Evolutionary conservation across 495 filamentous ascomycete genomes (phyloP).

Genomic region (Hypoxylon fuscum): DNA sequence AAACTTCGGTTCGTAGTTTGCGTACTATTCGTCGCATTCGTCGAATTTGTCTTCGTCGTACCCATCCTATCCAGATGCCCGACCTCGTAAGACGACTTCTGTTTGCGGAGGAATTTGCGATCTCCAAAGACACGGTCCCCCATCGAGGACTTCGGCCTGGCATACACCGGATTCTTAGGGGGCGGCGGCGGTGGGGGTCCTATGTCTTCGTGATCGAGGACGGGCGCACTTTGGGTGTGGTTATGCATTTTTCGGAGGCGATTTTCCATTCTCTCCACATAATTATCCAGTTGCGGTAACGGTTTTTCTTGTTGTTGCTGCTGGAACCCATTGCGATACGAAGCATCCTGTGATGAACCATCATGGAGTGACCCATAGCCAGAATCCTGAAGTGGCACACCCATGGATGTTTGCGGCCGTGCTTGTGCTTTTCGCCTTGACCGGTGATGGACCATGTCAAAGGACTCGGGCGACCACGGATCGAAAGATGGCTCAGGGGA

Average conservation of each 20-base stretch:
- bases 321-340: constrained; percentile 51
- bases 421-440: constrained; percentile 48
- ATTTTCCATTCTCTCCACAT: constrained; percentile 88
- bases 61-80: constrained; percentile 76
- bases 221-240: constrained; percentile 54
- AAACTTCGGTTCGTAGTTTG: constrained; percentile 82
- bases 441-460: constrained; percentile 66
- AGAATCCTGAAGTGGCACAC: constrained; percentile 66
- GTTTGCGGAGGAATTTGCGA: constrained; percentile 59
- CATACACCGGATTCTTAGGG: constrained; percentile 61
- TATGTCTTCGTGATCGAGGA: constrained; percentile 45
- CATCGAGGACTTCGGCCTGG: constrained; percentile 62
- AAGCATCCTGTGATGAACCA: constrained; percentile 52
- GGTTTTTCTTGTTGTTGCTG: constrained; percentile 60
- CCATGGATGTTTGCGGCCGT: constrained; percentile 78
- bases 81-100: constrained; percentile 85
- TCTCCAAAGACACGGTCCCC: constrained; percentile 43
- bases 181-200: constrained; percentile 70
- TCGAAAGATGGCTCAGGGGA: constrained; percentile 67
- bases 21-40: constrained; percentile 77
- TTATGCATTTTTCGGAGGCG: constrained; percentile 77
- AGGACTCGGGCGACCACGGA: constrained; percentile 93
- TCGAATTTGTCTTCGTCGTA: constrained; percentile 87
- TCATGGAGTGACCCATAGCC: constrained; percentile 62
- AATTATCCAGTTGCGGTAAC: constrained; percentile 77